These are phyloP conservation scores for Leccinum arenicola DNA, from an alignment of 768 basidiomycete species.

Conservation along the genomic window DNA sequence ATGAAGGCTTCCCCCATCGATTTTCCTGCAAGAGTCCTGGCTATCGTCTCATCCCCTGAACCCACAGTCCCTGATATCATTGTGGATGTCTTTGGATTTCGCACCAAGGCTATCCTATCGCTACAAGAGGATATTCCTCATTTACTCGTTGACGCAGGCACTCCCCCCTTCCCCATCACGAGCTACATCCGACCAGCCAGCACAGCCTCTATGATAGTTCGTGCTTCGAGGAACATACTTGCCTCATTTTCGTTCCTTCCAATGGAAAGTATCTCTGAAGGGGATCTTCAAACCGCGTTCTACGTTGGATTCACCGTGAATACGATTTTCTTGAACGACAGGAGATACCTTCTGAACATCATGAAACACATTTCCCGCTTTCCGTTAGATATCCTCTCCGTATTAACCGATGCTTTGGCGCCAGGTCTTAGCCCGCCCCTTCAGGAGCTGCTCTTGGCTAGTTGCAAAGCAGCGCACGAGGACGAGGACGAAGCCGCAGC, in stretches of 20 bases:
- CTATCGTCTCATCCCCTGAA: constrained; percentile 42
- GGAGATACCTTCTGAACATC: constrained; percentile 32
- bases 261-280: constrained; percentile 26
- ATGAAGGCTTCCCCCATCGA: constrained; percentile 52
- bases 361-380: constrained; percentile 33
- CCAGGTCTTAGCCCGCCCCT: constrained; percentile 30
- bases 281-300: constrained; percentile 33
- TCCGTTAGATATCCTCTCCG: constrained; percentile 44
- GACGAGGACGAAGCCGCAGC: constrained; percentile 29
- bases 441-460: constrained; percentile 27
- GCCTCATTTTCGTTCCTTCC: constrained; percentile 28
- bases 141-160: constrained; percentile 27
- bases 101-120: constrained; percentile 32
- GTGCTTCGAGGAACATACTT: constrained; percentile 40
- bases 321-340: constrained; percentile 36
- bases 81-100: constrained; percentile 48
- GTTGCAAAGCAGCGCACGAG: constrained; percentile 32
- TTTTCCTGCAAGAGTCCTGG: constrained; percentile 56
- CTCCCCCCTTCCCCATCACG: constrained; percentile 16
- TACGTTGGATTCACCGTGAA: constrained; percentile 38
- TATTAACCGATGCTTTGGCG: constrained; percentile 37
- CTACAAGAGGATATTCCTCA: constrained; percentile 35
- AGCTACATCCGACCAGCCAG: constrained; percentile 29
- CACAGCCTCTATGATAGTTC: constrained; percentile 38
- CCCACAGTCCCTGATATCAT: constrained; percentile 36